Evolutionary conservation across 768 basidiomycete genomes (phyloP).

Genomic region (Tricholoma sp.): DNA sequence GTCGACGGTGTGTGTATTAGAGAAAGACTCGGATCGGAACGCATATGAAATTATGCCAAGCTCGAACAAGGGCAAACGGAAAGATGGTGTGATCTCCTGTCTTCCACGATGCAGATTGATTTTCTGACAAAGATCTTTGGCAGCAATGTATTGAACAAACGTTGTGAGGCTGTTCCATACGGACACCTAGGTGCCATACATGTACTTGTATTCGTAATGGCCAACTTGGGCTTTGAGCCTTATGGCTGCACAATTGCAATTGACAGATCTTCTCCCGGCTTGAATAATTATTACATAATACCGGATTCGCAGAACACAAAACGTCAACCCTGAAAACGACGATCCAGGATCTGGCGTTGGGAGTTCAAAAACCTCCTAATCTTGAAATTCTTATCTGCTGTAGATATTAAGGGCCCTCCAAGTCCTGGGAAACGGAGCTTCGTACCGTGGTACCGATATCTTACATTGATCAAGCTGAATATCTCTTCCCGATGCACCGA

Average conservation of each 20-base stretch:
- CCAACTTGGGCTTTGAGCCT: not conserved
- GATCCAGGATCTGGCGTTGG: no score
- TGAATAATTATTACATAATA: no score
- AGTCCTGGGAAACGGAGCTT: no score
- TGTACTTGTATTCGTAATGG: not conserved
- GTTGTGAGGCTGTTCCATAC: not conserved
- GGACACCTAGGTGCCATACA: not conserved
- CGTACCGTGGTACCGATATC: no score
- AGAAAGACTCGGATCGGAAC: slow-evolving; percentile 33
- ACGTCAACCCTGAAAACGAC: no score
- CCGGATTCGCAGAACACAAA: not conserved
- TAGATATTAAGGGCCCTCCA: no score
- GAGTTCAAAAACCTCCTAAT: no score
- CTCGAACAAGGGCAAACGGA: slow-evolving; percentile 32
- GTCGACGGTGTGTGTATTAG: slow-evolving; percentile 19
- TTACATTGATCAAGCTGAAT: no score
- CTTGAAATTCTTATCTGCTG: no score
- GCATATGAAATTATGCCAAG: slow-evolving; percentile 44
- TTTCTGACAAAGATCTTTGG: not conserved
- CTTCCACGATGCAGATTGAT: not conserved
- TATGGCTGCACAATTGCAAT: not conserved
- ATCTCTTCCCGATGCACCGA: no score
- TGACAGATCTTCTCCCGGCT: not conserved
- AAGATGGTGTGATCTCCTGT: slow-evolving; percentile 22
- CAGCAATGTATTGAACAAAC: not conserved